Base-by-base conservation (phyloP, 2,329 filamentous ascomycete species). In the Fusarium tupiense region DNA sequence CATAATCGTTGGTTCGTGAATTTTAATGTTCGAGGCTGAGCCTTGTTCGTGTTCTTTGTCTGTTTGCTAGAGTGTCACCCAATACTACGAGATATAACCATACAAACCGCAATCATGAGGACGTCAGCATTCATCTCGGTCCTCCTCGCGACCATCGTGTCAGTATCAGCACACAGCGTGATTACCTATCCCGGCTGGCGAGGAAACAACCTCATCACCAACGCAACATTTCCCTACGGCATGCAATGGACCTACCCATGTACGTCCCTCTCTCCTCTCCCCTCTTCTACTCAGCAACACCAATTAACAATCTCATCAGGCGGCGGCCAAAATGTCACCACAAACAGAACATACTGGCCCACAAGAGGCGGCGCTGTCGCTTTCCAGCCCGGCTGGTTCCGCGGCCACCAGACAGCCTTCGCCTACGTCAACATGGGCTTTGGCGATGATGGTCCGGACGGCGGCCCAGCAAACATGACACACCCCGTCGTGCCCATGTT, bases 211-310 rank as follows among this genome's bases (percentile, higher is more conserved):
- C 89, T 97, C 72, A 88, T 92, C 80, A 93, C 92, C 49, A 97
- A 94, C 81, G 90, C 90, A 6, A 91, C 89, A 2, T 96, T 90
- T 77, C 95, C 95, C 4, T 97, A 93, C 76, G 95, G 95, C 84
- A 96, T 96, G 93, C 93, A 97, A 85, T 98, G 95, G 95, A 91
- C 92, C 82, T 98, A 97, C 86, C 95, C 95, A 83, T 98, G 95
- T 98, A 86, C 85, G 94, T 86, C 22, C n/a, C 19, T 9, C 44
- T 31, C 8, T 43, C 19, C 31, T 52, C 24, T 11, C 14, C 44
- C 24, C 22, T 47, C 9, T 2, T 14, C 44, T 4, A 3, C 31
- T 33, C 8, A 44, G 29, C 22, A 57, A 31, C 22, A 56, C 63
- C 49, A 35, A 64, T 65, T 78, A 37, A 74, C 72, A 59, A 35